Evolutionary conservation across 345 rosid genomes (phyloP), one percentile per base, ranked within the genome.

Genomic region (Kernera saxatilis): DNA sequence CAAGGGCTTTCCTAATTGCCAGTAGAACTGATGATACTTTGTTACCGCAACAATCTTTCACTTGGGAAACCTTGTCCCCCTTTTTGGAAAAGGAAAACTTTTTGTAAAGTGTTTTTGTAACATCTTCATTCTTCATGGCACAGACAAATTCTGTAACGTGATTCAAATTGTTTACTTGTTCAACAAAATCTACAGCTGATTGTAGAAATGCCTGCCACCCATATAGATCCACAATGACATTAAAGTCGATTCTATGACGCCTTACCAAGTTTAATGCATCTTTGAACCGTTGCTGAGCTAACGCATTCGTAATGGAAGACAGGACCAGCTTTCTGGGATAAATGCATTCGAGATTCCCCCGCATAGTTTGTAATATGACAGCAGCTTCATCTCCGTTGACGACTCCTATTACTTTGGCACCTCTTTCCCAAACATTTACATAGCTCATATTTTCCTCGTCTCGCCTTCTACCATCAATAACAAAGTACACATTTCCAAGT

Each of bases 271-370:
- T 76, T 44, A 91, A 76, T 44, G 97, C 96, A 83, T 91, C 93
- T 75, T 77, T 83, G 66, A 86, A 94, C 70, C 86, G 89, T 60
- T 79, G 52, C 72, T 84, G 88, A 63, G 74, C 76, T 82, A 94
- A 78, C 53, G 91, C 97, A 81, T 88, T 86, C 27, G 83, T 52
- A 64, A 94, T 86, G 58, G 98, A 87, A 21, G 89, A 79, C 36
- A 91, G 73, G 18, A 89, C 99, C 79, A 94, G 70, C 84, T 94
- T 91, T 84, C 99, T 89, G 9, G 99, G 99, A 72, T 84, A 89
- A 70, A 91, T 76, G 80, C 93, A 84, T 73, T 91, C 99, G 3
- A 94, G 82, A 74, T 91, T 94, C 70, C 98, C 99, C 33, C 98
- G 84, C 69, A 78, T 71, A 49, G 99, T 88, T 82, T 89, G 96